Percentiles rank a stretch among this genome's conserved stretches.
Evolutionary conservation across 306 rosid genomes (phyloP).

Genomic region (Medicago lupulina): DNA sequence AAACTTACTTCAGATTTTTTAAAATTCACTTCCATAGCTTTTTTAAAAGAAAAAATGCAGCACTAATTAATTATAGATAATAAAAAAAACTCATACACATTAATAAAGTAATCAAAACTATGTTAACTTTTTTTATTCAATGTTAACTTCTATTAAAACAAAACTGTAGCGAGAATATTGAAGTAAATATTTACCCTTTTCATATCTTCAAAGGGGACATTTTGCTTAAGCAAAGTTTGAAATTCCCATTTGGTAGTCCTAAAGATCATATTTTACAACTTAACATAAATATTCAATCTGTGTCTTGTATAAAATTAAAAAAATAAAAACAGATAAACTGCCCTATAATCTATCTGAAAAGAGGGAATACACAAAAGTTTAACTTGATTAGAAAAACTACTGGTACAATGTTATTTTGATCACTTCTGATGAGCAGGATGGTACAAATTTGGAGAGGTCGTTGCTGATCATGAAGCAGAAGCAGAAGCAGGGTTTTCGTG

Average conservation of each 20-base stretch:
- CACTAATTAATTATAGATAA: too few species aligned
- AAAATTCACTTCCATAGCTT: too few species aligned
- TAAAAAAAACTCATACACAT: too few species aligned
- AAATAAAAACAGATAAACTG: neutral
- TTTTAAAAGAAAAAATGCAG: too few species aligned
- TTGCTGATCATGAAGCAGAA: constrained; percentile 38
- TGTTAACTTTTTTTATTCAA: too few species aligned
- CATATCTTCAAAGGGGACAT: neutral
- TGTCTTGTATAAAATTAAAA: too few species aligned
- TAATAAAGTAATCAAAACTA: too few species aligned
- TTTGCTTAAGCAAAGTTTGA: neutral
- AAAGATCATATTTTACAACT: neutral
- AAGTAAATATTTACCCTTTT: neutral
- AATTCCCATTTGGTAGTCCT: constrained; percentile 10
- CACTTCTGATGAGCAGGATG: constrained; percentile 26
- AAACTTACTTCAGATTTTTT: too few species aligned
- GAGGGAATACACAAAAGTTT: constrained; percentile 38
- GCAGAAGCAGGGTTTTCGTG: constrained; percentile 85
- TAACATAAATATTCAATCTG: too few species aligned
- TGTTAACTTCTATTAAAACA: too few species aligned
- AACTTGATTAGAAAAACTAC: constrained; percentile 25
- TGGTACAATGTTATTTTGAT: constrained; percentile 18
- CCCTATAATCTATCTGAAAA: constrained; percentile 29
- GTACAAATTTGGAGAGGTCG: constrained; percentile 2
- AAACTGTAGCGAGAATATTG: too few species aligned